phyloP scores from a whole-genome alignment of 352 stramenopile genomes.

The Globisporangium polare region DNA sequence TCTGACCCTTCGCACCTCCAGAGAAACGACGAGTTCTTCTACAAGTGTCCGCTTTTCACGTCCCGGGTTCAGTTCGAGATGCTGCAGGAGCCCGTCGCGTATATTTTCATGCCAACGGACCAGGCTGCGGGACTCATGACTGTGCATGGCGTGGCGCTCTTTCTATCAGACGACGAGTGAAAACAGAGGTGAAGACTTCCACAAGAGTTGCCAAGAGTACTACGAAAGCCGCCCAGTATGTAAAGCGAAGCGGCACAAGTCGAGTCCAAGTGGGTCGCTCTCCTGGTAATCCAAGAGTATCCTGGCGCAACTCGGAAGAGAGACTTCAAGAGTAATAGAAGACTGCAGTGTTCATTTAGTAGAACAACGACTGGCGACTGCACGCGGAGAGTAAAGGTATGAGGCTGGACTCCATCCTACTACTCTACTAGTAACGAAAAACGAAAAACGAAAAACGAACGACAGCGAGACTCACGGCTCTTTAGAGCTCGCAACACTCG shows the following conservation, averaged over 20 bases:
- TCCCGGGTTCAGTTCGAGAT: slow-evolving; percentile 18
- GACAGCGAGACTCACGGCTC: background rate
- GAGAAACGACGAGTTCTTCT: slow-evolving; percentile 21
- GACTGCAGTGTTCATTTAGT: no score
- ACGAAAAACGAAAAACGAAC: background rate
- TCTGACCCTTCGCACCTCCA: background rate
- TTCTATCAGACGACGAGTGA: slow-evolving; percentile 24
- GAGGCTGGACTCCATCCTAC: no score
- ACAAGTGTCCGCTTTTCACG: slow-evolving; percentile 40
- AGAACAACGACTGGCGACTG: no score
- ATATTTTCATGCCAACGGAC: slow-evolving; percentile 32
- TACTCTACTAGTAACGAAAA: no score
- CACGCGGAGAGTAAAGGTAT: no score
- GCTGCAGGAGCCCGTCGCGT: slow-evolving; percentile 33
- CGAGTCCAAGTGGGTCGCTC: no score
- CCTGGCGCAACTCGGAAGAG: no score
- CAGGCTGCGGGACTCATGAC: slow-evolving; percentile 23
- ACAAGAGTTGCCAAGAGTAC: background rate
- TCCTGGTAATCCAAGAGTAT: no score
- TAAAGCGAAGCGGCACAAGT: background rate
- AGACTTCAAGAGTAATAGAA: no score
- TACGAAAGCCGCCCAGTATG: background rate
- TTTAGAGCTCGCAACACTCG: background rate
- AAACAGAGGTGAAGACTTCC: background rate
- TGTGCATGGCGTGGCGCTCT: slow-evolving; percentile 28